Conservation (phyloP, 306 rosid genomes). For the Vigna reflexopilosa region DNA sequence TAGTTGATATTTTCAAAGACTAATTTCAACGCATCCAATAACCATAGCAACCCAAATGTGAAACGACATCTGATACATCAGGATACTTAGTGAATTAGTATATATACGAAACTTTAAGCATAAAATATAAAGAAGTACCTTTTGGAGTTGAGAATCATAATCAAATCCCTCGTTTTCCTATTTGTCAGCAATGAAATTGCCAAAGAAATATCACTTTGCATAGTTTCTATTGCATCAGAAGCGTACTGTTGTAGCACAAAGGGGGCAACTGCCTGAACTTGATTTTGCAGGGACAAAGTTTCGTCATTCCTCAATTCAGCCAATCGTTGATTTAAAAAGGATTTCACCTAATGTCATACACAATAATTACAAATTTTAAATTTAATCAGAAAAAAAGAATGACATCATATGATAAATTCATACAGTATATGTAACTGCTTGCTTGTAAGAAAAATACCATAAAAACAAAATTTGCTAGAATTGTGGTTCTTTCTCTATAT, state of each 20-base stretch:
- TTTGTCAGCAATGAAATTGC: constrained; percentile 86
- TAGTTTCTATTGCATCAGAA: constrained; percentile 72
- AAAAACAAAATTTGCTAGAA: background rate
- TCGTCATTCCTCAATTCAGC: constrained; percentile 78
- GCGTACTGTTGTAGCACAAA: constrained; percentile 86
- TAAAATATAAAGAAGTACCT: constrained; percentile 58
- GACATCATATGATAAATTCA: constrained; percentile 25
- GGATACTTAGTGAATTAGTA: background rate
- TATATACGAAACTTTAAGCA: constrained; percentile 33
- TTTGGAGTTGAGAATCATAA: constrained; percentile 95
- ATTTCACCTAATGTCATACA: constrained; percentile 67
- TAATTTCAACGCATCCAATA: constrained; percentile 13
- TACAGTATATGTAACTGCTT: constrained; percentile 24
- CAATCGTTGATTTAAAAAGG: constrained; percentile 83
- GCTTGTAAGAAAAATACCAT: background rate
- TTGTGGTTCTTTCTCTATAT: constrained; percentile 21
- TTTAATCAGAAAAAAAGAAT: constrained; percentile 26
- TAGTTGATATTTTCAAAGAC: background rate
- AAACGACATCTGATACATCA: background rate
- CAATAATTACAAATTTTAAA: constrained; percentile 29
- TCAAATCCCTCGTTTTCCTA: constrained; percentile 84
- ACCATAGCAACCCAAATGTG: constrained; percentile 5
- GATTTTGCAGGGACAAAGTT: constrained; percentile 84
- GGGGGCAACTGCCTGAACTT: constrained; percentile 93
- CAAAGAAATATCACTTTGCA: constrained; percentile 72